Evolutionary conservation across 176 grass and related monocot species (phyloP), one percentile per base, ranked within the genome.

Genomic region (Pontederia crassipes): DNA sequence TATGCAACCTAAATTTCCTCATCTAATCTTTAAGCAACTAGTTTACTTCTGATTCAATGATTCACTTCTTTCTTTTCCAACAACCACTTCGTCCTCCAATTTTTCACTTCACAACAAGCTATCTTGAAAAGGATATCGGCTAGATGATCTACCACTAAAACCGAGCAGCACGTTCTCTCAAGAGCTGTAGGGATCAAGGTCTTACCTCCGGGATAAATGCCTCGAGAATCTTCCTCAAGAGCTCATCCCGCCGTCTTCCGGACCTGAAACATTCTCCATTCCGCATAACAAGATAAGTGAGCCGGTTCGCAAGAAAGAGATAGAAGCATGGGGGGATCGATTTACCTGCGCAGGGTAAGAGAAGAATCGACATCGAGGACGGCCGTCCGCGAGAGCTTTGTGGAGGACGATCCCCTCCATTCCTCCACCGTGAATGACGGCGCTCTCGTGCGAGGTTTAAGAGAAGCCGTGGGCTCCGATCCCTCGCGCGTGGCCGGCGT

Each of bases 141-240:
- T n/a, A n/a, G 59, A 66, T 65, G 28, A 66, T 35, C 32, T 40
- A 40, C 32, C 32, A 40, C 32, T 40, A 40, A 4, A 40, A 40
- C 32, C 32, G 20, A 24, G 20, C 20, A 40, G 32, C 32, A 40
- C 32, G 32, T 4, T 40, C 6, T 40, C 17, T 45, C 14, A 58
- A 45, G 3, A 61, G 20, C 13, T 9, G 11, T 11, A 46, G 32
- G 32, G 7, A 64, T 74, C 17, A 11, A 27, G 45, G 48, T 51
- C 49, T 67, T 80, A 85, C 92, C 92, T 88, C 92, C 12, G 87
- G 92, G 24, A 97, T 79, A 50, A 97, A 97, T 24, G 92, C 87
- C 66, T 79, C 76, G 10, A 97, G 72, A 69, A 97, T 65, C 54
- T 79, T 79, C 78, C 76, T 78, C 61, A 81, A 75, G 58, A 97